These are phyloP conservation scores for Rosa chinensis DNA, from an alignment of 306 rosid genomes.

Conservation along the genomic window DNA sequence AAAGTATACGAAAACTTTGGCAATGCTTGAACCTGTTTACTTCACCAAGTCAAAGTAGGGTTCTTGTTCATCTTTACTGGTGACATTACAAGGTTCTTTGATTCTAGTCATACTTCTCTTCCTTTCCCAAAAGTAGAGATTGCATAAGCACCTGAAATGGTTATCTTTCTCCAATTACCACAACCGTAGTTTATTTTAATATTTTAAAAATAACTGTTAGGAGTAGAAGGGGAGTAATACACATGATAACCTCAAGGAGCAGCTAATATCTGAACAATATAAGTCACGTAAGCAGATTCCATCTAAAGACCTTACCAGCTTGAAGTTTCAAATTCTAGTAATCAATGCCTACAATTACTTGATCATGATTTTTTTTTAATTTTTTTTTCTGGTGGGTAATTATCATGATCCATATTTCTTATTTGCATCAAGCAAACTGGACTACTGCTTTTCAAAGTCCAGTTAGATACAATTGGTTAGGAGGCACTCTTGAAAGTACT, in stretches of 20 bases:
- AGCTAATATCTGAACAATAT: neutral
- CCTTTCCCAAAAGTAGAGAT: conserved; percentile 1
- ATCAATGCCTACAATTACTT: neutral
- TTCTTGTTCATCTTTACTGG: conserved; percentile 94
- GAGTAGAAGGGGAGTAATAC: neutral
- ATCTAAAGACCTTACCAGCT: neutral
- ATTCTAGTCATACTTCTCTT: conserved; percentile 1
- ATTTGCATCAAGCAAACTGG: neutral
- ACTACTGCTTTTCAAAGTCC: neutral
- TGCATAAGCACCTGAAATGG: neutral
- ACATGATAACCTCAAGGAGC: neutral
- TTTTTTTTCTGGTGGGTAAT: neutral
- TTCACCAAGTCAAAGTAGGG: conserved; percentile 74
- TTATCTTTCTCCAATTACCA: neutral
- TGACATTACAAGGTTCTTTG: conserved; percentile 29
- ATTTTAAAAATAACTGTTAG: neutral
- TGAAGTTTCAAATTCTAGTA: neutral
- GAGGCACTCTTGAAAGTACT: neutral
- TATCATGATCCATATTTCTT: neutral
- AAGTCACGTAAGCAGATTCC: neutral
- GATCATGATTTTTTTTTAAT: neutral
- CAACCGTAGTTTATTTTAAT: neutral
- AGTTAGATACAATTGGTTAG: neutral
- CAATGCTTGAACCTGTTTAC: conserved; percentile 69
- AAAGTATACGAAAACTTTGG: conserved; percentile 71